phyloP scores from a whole-genome alignment of 106 monocot genomes.

The Phalaenopsis aphrodite region DNA sequence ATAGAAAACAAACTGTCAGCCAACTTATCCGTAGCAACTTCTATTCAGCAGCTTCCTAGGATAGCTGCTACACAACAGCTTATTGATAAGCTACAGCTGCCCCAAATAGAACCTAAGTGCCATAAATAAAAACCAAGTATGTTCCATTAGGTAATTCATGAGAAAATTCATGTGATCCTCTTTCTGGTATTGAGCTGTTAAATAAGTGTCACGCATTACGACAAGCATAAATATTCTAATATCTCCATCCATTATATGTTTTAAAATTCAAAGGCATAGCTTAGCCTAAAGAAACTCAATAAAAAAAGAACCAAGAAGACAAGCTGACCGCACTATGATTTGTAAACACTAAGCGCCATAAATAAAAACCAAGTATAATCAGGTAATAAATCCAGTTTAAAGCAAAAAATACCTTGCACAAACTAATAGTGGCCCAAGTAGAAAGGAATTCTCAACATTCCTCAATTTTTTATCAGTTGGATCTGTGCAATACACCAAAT shows the following conservation, averaged over 20 bases:
- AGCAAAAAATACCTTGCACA: conserved; percentile 56
- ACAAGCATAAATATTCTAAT: not conserved
- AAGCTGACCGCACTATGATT: not conserved
- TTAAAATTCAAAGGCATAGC: not conserved
- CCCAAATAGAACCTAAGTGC: not conserved
- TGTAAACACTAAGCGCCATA: conserved; percentile 1
- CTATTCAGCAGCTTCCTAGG: too few relatives aligned
- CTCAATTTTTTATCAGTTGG: conserved; percentile 58
- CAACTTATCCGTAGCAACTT: too few relatives aligned
- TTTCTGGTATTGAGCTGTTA: not conserved
- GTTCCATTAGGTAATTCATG: too few relatives aligned
- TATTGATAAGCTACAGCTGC: too few relatives aligned
- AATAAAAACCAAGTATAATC: not conserved
- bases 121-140: not conserved
- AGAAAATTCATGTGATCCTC: too few relatives aligned
- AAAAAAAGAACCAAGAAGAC: not conserved
- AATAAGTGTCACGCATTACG: conserved; percentile 2
- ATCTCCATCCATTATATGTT: not conserved
- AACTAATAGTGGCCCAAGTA: conserved; percentile 73
- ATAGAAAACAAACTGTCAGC: too few relatives aligned
- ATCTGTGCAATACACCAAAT: conserved; percentile 42
- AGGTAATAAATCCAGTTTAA: not conserved
- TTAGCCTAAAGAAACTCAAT: not conserved
- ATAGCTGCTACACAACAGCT: too few relatives aligned
- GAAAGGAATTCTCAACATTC: conserved; percentile 72